Base-by-base conservation (phyloP, 345 rosid species). In the Populus davidiana region DNA sequence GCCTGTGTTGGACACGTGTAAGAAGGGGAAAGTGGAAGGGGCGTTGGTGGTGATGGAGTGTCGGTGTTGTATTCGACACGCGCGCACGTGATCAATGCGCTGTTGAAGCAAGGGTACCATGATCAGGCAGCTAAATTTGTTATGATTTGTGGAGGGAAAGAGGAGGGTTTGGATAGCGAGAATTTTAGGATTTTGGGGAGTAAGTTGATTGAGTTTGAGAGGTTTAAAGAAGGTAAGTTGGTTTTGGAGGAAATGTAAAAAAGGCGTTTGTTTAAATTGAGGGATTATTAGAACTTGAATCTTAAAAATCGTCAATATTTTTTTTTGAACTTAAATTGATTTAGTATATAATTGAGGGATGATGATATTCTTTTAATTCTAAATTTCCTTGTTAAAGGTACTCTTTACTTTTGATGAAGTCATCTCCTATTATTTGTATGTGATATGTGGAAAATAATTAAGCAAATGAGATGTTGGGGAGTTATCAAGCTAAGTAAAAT, bases 1-100 rank as follows among this genome's bases (percentile, higher is more conserved):
- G 70, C 87, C 90, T 69, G 90, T 94, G 41, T 82, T 92, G 79
- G 92, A 91, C 36, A 89, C 92, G 79, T 89, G 93, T 67, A 91
- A 69, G 59, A 81, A 78, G 18, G 91, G 90, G 67, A 87, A 79
- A 54, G 85, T 91, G 39, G 96, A 85, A 35, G 95, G 86, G 1
- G 92, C 91, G 27, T 18, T 92, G 82, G 78, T 69, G 81, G 20
- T 94, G 91, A 81, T 25, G 89, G 87, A 62, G 69, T 80, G 52
- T 75, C 86, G 35, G 84, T 83, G 29, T 50, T 82, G 79, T 88
- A 90, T 77, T 89, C 86, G 2, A 86, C 97, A 8, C 83, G 87
- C 76, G 74, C 84, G 79, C 91, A 90, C 73, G 87, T 90, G 79
- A 87, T 90, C 2, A 78, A 71, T 14, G 88, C 78, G 59, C 50